A percentile compares a stretch with the other conserved stretches of the same genome.
These are phyloP conservation scores for Vararia minispora DNA, from an alignment of 768 basidiomycete genomes.

Conservation along the genomic window DNA sequence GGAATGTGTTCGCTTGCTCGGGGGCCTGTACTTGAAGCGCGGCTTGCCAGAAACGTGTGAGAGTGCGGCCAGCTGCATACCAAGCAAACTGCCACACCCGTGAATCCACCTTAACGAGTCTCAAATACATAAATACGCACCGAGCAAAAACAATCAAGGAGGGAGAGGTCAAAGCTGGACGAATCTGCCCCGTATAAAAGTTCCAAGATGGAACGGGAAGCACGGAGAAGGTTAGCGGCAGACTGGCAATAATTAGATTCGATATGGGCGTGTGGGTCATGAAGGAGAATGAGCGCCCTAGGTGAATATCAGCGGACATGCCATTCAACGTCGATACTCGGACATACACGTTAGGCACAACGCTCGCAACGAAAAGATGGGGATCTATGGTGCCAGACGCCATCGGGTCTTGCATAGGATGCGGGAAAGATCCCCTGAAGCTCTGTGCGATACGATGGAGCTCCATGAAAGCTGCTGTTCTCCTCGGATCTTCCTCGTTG, in stretches of 20 bases:
- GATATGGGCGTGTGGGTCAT: conserved; percentile 66
- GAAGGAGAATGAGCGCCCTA: conserved; percentile 60
- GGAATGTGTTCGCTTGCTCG: conserved; percentile 48
- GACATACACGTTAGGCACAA: conserved; percentile 21
- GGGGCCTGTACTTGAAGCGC: conserved; percentile 44
- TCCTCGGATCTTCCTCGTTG: conserved; percentile 17
- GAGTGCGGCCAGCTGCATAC: conserved; percentile 57
- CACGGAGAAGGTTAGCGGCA: conserved; percentile 54
- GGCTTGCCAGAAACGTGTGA: conserved; percentile 55
- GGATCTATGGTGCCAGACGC: conserved; percentile 30
- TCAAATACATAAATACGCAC: conserved; percentile 26
- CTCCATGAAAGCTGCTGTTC: conserved; percentile 20
- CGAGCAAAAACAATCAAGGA: conserved; percentile 59
- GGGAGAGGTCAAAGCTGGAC: conserved; percentile 62
- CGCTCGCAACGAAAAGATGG: conserved; percentile 16
- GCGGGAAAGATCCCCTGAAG: conserved; percentile 18
- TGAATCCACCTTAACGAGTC: background rate
- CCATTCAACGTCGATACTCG: conserved; percentile 16
- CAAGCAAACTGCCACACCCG: conserved; percentile 41
- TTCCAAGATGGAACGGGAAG: conserved; percentile 57
- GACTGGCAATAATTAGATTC: conserved; percentile 49
- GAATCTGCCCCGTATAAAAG: conserved; percentile 55
- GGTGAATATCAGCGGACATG: conserved; percentile 12
- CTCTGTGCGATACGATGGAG: conserved; percentile 18
- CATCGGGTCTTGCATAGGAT: conserved; percentile 24